These are phyloP conservation scores for Aureobasidium lini DNA, from an alignment of 2,329 filamentous ascomycete genomes.

Conservation along the genomic window DNA sequence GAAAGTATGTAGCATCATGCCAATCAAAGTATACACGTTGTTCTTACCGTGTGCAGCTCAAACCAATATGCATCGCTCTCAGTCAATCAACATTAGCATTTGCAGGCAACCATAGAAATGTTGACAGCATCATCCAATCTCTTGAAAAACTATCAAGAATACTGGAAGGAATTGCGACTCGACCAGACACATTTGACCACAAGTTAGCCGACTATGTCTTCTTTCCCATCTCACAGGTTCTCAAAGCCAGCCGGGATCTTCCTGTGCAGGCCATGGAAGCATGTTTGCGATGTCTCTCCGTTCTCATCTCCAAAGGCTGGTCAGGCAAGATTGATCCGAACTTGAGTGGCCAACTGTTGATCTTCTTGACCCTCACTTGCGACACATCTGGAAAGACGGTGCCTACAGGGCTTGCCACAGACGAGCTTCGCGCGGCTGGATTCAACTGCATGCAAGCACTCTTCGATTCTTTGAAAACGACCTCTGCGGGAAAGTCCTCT, in stretches of 20 bases:
- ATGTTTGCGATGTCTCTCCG: constrained; percentile 64
- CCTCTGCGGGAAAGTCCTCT: constrained; percentile 43
- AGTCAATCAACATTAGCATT: constrained; percentile 48
- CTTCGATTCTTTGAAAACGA: constrained; percentile 50
- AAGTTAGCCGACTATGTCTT: constrained; percentile 92
- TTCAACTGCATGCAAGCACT: constrained; percentile 63
- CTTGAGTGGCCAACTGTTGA: constrained; percentile 75
- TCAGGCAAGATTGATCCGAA: constrained; percentile 60
- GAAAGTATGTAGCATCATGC: constrained; percentile 22
- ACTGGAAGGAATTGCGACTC: constrained; percentile 27
- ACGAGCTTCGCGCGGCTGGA: constrained; percentile 67
- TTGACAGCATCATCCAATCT: constrained; percentile 40
- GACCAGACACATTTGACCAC: constrained; percentile 53
- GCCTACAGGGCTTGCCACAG: constrained; percentile 47
- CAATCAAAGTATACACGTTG: not conserved
- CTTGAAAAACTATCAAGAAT: constrained; percentile 40
- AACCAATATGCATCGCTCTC: constrained; percentile 51
- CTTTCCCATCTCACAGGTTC: constrained; percentile 82
- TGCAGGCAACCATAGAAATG: constrained; percentile 37
- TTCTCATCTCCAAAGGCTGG: constrained; percentile 76
- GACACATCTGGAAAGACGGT: constrained; percentile 60
- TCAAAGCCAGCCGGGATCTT: constrained; percentile 66
- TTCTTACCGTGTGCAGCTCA: constrained; percentile 38
- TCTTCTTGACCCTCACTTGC: constrained; percentile 74
- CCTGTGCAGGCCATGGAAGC: constrained; percentile 67